Base-by-base conservation (phyloP, 305 asterid species). In the Striga hermonthica region DNA sequence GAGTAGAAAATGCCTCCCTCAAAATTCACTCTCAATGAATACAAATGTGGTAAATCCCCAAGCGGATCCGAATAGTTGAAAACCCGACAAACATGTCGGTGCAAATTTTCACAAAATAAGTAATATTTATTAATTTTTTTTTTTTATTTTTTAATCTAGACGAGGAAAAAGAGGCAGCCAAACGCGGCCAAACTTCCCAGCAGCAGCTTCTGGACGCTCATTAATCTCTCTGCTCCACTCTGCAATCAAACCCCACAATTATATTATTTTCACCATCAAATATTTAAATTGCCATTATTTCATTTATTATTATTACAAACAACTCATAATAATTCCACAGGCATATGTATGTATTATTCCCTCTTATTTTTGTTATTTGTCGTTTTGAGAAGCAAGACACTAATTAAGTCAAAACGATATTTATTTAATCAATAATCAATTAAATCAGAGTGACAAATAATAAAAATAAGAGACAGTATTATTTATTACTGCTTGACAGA, bases 211-310 rank as follows among this genome's bases (percentile, higher is more conserved):
- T 70, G 57, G 16, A 45, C 57, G 2, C 55, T 70, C 74, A 36
- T 66, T 88, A 81, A 58, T 73, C 65, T 74, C 73, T 63, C 85
- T 69, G 83, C 92, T 45, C 84, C 89, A 57, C 81, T 81, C 89
- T 85, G 92, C 82, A 72, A 12, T 12, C 11, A 69, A 37, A 57
- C 45, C 37, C 34, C 58, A 68, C 40, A 67, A 10, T 56, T 66
- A 53, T 5, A 5, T 15, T 9, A 7, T 7, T 14, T 6, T 14
- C 8, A 13, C 4, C 1, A 50, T 14, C 28, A 49, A 14, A n/a
- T n/a, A n/a, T n/a, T 14, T 49, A 8, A 9, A 8, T 4, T n/a
- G 52, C 38, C 10, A 38, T 5, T 36, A 1, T 34, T n/a, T n/a
- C n/a, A 5, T 4, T 7, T 15, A 40, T 1, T 9, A 9, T 16